A percentile compares a stretch with the other conserved stretches of the same genome.
These are phyloP conservation scores for Berkeleyomyces basicola DNA, from an alignment of 2,329 filamentous ascomycete genomes.

Conservation along the genomic window DNA sequence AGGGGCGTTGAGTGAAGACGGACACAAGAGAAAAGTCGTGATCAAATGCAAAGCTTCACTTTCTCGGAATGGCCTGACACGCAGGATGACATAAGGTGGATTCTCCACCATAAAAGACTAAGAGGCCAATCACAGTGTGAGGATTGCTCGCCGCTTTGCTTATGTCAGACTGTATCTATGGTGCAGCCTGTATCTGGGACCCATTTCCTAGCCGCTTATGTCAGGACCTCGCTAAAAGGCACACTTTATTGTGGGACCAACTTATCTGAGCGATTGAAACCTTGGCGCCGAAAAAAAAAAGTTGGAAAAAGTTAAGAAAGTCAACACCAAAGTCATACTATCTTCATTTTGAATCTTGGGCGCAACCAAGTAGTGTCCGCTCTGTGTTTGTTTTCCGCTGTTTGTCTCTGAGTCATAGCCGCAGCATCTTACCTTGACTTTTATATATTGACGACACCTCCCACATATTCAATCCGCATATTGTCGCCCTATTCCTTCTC, in stretches of 20 bases:
- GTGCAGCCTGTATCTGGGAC: not conserved
- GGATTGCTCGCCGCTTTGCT: not conserved
- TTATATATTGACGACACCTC: not conserved
- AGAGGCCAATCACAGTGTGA: constrained; percentile 1
- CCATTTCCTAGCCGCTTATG: not conserved
- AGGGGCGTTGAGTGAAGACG: not conserved
- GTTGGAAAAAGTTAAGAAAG: constrained; percentile 1
- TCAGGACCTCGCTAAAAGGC: not conserved
- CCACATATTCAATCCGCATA: not conserved
- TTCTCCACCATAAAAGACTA: not conserved
- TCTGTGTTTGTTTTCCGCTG: not conserved
- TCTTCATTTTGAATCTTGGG: not conserved
- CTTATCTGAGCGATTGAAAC: constrained; percentile 1
- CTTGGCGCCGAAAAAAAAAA: constrained; percentile 10
- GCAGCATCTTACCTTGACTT: not conserved
- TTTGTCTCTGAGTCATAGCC: not conserved
- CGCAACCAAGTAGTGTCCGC: not conserved
- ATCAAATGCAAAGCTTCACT: constrained; percentile 3
- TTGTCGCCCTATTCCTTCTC: not conserved
- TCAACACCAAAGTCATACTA: not conserved
- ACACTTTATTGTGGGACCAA: not conserved
- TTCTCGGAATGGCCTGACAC: not conserved
- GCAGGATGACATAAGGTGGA: not conserved
- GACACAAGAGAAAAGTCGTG: not conserved
- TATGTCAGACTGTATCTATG: not conserved